Conservation (phyloP, 176 grass and related monocot genomes). For the sorghum (Sorghum bicolor) region Sorghum_bicolor_NCBIv3 NC_012876.2:50851001-50851500, state of each 20-base stretch:
- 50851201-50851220: neutral
- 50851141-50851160: neutral
- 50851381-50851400: constrained; percentile 79
- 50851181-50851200: neutral
- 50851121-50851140: neutral
- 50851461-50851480: constrained; percentile 65
- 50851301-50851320: neutral
- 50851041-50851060: neutral
- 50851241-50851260: neutral
- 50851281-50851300: neutral
- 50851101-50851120: neutral
- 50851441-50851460: constrained; percentile 64
- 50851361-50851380: neutral
- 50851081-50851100: neutral
- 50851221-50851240: neutral
- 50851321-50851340: neutral
- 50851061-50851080: neutral
- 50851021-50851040: too few relatives aligned
- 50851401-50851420: constrained; percentile 48
- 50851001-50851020: too few relatives aligned
- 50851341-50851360: too few relatives aligned
- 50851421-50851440: constrained; percentile 56
- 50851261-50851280: neutral
- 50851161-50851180: neutral
- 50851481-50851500: constrained; percentile 81